phyloP scores from a whole-genome alignment of 805 yeast genomes.

The Barnettozyma sucrosica region DNA sequence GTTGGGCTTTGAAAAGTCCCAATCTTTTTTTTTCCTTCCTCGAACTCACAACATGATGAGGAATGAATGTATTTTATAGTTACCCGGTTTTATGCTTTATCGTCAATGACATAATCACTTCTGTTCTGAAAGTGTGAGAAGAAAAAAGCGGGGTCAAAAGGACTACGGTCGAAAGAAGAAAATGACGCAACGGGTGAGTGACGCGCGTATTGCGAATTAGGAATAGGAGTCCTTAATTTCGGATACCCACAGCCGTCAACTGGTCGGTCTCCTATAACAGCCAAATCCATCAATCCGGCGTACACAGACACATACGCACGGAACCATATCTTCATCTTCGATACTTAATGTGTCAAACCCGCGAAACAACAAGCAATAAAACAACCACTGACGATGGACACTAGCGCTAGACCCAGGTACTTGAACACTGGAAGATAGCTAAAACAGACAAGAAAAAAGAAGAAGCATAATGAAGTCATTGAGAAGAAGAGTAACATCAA shows the following conservation, averaged over 20 bases:
- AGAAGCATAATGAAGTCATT: slow-evolving; percentile 1
- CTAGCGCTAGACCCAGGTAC: background rate
- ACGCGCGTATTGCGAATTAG: background rate
- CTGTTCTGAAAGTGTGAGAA: background rate
- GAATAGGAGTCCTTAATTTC: background rate
- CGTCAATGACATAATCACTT: background rate
- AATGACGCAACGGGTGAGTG: slow-evolving; percentile 2
- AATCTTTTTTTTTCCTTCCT: background rate
- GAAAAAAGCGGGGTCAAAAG: background rate
- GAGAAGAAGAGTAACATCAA: background rate
- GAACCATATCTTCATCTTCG: no score
- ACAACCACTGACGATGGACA: background rate
- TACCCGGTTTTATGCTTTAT: background rate
- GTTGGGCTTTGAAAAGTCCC: background rate
- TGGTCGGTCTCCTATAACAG: background rate
- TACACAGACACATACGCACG: no score
- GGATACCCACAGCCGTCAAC: background rate
- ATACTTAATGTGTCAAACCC: slow-evolving; percentile 1
- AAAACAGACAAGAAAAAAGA: background rate
- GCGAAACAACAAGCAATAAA: background rate
- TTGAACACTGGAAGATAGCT: background rate
- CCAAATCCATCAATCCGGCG: background rate
- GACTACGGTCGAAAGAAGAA: slow-evolving; percentile 3
- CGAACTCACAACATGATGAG: no score
- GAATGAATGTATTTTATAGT: background rate